phyloP scores from a whole-genome alignment of 2,329 filamentous ascomycete species.

The Aspergillus nomiae region DNA sequence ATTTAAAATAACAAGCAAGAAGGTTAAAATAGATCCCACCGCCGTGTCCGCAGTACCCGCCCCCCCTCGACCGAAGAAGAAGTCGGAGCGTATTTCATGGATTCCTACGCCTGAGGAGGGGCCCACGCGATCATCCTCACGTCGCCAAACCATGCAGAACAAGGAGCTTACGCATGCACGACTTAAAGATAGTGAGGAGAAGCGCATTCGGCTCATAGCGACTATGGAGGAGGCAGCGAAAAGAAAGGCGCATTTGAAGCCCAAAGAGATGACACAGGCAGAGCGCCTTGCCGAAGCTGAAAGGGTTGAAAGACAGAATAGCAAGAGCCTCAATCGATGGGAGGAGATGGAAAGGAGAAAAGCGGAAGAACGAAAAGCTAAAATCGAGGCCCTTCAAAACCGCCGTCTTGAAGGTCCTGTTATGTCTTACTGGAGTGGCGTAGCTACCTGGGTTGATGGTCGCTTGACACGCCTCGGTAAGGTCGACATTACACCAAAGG shows the following conservation, averaged over 20 bases:
- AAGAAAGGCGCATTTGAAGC: slow-evolving; percentile 70
- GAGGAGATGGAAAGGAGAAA: slow-evolving; percentile 89
- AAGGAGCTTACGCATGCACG: slow-evolving; percentile 59
- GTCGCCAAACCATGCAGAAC: slow-evolving; percentile 65
- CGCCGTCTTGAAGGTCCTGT: slow-evolving; percentile 85
- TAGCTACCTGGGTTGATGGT: slow-evolving; percentile 76
- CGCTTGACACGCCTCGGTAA: slow-evolving; percentile 72
- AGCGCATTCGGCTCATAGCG: slow-evolving; percentile 50
- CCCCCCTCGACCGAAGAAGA: slow-evolving; percentile 61
- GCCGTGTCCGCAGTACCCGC: slow-evolving; percentile 40
- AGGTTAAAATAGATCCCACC: slow-evolving; percentile 69
- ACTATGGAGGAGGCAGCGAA: slow-evolving; percentile 64
- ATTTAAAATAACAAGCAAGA: slow-evolving; percentile 61
- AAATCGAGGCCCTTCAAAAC: slow-evolving; percentile 84
- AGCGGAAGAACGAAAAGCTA: slow-evolving; percentile 78
- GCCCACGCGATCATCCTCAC: slow-evolving; percentile 62
- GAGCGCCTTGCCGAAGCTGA: slow-evolving; percentile 82
- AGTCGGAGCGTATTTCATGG: slow-evolving; percentile 71
- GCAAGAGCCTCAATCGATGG: slow-evolving; percentile 89
- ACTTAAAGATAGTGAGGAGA: slow-evolving; percentile 52
- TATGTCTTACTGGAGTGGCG: slow-evolving; percentile 91
- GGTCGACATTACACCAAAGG: slow-evolving; percentile 49
- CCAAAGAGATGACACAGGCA: slow-evolving; percentile 81
- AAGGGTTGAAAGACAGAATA: slow-evolving; percentile 79
- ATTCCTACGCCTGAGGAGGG: slow-evolving; percentile 65